Evolutionary conservation across 2,329 filamentous ascomycete species (phyloP).

Genomic region (Monosporascus sp.): DNA sequence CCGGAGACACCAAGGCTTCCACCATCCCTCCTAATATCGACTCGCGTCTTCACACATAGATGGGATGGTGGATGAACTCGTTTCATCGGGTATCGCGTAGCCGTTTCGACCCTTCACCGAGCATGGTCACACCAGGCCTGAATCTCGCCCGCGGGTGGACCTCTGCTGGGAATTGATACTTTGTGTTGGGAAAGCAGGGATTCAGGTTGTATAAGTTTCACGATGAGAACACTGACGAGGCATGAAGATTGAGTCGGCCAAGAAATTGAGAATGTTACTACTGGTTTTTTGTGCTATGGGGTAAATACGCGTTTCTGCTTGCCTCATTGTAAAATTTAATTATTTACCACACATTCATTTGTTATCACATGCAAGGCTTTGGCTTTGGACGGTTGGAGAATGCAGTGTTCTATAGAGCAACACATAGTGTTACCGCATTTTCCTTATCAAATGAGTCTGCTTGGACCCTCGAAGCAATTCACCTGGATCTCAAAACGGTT

Average conservation of each 20-base stretch:
- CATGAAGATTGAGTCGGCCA: conserved; percentile 5
- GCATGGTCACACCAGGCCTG: conserved; percentile 23
- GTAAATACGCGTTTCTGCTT: conserved; percentile 16
- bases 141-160: conserved; percentile 22
- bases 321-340: conserved; percentile 20
- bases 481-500: no score
- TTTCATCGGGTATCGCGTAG: conserved; percentile 13
- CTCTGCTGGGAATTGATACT: conserved; percentile 26
- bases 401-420: no score
- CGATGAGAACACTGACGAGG: conserved; percentile 10
- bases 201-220: conserved; percentile 22
- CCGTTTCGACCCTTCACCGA: conserved; percentile 16
- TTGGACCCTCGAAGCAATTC: no score
- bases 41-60: conserved; percentile 10
- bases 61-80: conserved; percentile 15
- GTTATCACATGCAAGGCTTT: conserved; percentile 4
- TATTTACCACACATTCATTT: conserved; percentile 9
- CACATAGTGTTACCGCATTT: no score
- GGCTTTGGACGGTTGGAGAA: no score
- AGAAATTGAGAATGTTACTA: conserved; percentile 15
- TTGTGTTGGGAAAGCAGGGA: conserved; percentile 24
- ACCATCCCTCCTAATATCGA: conserved; percentile 13
- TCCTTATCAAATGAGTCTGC: no score
- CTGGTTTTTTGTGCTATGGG: conserved; percentile 21
- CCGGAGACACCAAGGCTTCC: conserved; percentile 15